Conservation (phyloP, 352 stramenopile species). For the Phytophthora citrophthora region DNA sequence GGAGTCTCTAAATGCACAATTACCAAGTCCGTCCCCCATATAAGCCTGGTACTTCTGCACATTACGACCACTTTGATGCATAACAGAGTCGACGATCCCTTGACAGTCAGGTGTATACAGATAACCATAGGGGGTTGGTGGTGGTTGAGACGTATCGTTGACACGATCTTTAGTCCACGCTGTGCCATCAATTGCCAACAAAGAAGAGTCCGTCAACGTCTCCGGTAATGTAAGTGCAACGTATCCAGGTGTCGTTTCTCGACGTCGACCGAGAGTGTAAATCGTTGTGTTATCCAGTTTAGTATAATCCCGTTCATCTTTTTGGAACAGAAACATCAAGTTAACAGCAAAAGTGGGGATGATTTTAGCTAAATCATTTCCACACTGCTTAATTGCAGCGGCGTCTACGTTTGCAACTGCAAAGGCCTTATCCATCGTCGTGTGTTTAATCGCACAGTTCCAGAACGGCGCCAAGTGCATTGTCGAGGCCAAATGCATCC, state of each 20-base stretch:
- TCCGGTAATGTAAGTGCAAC: slow-evolving; percentile 30
- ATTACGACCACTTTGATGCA: slow-evolving; percentile 42
- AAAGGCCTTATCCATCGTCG: slow-evolving; percentile 44
- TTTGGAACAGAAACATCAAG: slow-evolving; percentile 52
- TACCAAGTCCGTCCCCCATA: slow-evolving; percentile 41
- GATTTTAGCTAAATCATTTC: slow-evolving; percentile 14
- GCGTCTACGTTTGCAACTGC: slow-evolving; percentile 30
- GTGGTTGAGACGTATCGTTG: background rate
- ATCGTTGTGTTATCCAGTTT: slow-evolving; percentile 50
- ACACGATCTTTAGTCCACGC: slow-evolving; percentile 38
- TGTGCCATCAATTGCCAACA: slow-evolving; percentile 42
- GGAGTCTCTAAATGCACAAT: slow-evolving; percentile 45
- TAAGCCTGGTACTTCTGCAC: slow-evolving; percentile 56
- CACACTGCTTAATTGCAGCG: slow-evolving; percentile 29
- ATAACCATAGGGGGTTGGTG: slow-evolving; percentile 42
- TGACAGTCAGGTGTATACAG: slow-evolving; percentile 44
- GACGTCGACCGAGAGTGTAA: slow-evolving; percentile 40
- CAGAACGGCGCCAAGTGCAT: slow-evolving; percentile 51
- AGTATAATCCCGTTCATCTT: slow-evolving; percentile 40
- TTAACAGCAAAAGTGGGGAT: slow-evolving; percentile 45
- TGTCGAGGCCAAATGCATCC: slow-evolving; percentile 40
- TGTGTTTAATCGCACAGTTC: slow-evolving; percentile 50
- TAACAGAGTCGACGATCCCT: slow-evolving; percentile 28
- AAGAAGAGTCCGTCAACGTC: slow-evolving; percentile 29
- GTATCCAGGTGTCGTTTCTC: slow-evolving; percentile 26